Percentiles rank a stretch among this genome's conserved stretches.
These are phyloP conservation scores for Nadsonia commutata DNA, from an alignment of 1,139 yeast species.

Conservation along the genomic window DNA sequence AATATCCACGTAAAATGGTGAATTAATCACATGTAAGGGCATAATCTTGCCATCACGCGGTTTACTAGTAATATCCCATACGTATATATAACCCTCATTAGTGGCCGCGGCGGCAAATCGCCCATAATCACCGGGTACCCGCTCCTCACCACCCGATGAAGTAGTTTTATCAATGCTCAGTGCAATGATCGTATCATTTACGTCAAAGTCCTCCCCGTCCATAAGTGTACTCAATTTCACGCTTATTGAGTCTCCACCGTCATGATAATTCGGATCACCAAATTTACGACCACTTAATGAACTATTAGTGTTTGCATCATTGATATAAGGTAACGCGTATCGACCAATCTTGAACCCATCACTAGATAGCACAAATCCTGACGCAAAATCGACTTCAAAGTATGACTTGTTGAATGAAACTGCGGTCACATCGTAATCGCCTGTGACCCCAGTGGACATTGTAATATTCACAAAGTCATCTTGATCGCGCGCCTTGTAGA, in stretches of 20 bases:
- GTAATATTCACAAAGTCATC: conserved; percentile 6
- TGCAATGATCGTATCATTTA: conserved; percentile 10
- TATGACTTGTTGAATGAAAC: background rate
- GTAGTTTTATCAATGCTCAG: conserved; percentile 14
- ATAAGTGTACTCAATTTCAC: conserved; percentile 6
- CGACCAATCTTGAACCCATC: conserved; percentile 9
- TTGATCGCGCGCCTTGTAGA: conserved; percentile 2
- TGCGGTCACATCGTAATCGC: background rate
- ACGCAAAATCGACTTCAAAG: conserved; percentile 14
- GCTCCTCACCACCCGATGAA: conserved; percentile 16
- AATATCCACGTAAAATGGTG: conserved; percentile 17
- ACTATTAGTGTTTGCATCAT: conserved; percentile 1
- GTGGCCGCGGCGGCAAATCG: conserved; percentile 34
- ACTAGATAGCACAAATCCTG: conserved; percentile 12
- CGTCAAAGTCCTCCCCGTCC: conserved; percentile 3
- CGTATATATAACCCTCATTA: conserved; percentile 23
- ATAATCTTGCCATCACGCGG: conserved; percentile 14
- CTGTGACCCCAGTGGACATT: conserved; percentile 3
- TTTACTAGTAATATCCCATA: conserved; percentile 21
- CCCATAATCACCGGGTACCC: conserved; percentile 42
- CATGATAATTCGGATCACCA: conserved; percentile 2
- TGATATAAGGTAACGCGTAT: conserved; percentile 4
- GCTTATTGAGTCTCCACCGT: conserved; percentile 1
- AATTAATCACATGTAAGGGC: conserved; percentile 17
- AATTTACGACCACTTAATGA: background rate